phyloP scores from a whole-genome alignment of 2,329 filamentous ascomycete genomes.

The Pestalotiopsis sp. region DNA sequence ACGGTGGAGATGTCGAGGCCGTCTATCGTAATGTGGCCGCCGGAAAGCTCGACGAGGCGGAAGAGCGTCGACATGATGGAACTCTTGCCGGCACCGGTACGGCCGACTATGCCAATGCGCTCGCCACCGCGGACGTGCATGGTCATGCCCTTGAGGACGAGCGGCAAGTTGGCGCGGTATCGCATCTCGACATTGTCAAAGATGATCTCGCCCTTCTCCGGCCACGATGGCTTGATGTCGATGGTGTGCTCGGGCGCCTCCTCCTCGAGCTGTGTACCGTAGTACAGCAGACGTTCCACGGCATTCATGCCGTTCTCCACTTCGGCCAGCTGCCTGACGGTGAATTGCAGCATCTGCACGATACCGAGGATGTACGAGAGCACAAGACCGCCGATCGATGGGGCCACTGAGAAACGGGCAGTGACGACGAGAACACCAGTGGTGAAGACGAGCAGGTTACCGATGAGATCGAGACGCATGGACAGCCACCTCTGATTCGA shows the following conservation, averaged over 20 bases:
- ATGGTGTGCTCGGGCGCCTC: constrained; percentile 82
- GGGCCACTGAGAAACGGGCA: constrained; percentile 81
- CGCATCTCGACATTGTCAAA: constrained; percentile 80
- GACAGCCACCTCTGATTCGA: constrained; percentile 95
- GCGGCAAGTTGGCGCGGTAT: constrained; percentile 71
- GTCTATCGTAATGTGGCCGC: constrained; percentile 66
- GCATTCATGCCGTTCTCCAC: constrained; percentile 99
- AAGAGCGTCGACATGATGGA: constrained; percentile 84
- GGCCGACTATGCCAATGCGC: constrained; percentile 79
- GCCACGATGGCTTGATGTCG: constrained; percentile 77
- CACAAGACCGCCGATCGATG: constrained; percentile 84
- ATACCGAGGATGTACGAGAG: constrained; percentile 92
- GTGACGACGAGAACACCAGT: constrained; percentile 91
- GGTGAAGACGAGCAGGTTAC: constrained; percentile 82
- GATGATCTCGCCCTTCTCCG: constrained; percentile 79
- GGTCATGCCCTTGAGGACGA: constrained; percentile 70
- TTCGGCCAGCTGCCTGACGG: constrained; percentile 89
- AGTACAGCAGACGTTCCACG: constrained; percentile 89
- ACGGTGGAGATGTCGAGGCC: constrained; percentile 72
- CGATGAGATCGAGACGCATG: constrained; percentile 80
- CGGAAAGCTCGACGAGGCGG: constrained; percentile 69
- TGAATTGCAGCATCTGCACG: constrained; percentile 95
- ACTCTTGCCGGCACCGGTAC: constrained; percentile 81
- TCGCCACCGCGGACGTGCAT: constrained; percentile 78
- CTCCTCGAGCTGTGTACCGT: constrained; percentile 83